Percentiles rank a stretch among this genome's conserved stretches.
phyloP scores from a whole-genome alignment of 352 stramenopile genomes.

The Phytophthora lateralis region DNA sequence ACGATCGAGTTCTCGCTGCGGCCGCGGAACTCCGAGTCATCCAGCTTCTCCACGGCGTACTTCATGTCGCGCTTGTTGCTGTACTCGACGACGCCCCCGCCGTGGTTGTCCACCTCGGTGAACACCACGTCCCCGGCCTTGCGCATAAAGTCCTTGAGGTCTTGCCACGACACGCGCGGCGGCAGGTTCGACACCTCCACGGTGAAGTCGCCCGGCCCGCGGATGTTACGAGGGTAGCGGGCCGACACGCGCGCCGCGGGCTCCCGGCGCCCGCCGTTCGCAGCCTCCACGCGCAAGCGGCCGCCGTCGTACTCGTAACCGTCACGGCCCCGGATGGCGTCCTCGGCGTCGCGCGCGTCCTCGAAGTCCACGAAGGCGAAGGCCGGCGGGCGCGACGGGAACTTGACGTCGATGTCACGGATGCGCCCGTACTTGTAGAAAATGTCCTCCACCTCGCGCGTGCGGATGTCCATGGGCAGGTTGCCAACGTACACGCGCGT shows the following conservation, averaged over 20 bases:
- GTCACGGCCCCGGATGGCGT: conserved; percentile 58
- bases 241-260: conserved; percentile 22
- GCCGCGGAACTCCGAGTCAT: conserved; percentile 64
- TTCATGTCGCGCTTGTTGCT: conserved; percentile 74
- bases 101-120: conserved; percentile 70
- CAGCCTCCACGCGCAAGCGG: conserved; percentile 60
- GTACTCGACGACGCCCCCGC: conserved; percentile 72
- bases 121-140: conserved; percentile 71
- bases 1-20: conserved; percentile 59
- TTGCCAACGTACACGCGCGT: conserved; percentile 75
- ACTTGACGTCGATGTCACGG: conserved; percentile 71
- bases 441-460: conserved; percentile 74
- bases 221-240: conserved; percentile 51
- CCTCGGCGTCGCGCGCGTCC: conserved; percentile 65
- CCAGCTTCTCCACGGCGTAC: conserved; percentile 67
- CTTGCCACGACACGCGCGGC: conserved; percentile 59
- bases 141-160: conserved; percentile 78
- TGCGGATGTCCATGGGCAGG: conserved; percentile 74
- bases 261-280: conserved; percentile 44
- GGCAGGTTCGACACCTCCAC: conserved; percentile 67
- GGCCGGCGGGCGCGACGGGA: conserved; percentile 57
- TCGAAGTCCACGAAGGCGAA: conserved; percentile 85
- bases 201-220: conserved; percentile 56
- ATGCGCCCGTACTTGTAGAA: conserved; percentile 81
- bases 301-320: conserved; percentile 66